Base-by-base conservation (phyloP, 2,329 filamentous ascomycete genomes). In the Thermomyces lanuginosus region DNA sequence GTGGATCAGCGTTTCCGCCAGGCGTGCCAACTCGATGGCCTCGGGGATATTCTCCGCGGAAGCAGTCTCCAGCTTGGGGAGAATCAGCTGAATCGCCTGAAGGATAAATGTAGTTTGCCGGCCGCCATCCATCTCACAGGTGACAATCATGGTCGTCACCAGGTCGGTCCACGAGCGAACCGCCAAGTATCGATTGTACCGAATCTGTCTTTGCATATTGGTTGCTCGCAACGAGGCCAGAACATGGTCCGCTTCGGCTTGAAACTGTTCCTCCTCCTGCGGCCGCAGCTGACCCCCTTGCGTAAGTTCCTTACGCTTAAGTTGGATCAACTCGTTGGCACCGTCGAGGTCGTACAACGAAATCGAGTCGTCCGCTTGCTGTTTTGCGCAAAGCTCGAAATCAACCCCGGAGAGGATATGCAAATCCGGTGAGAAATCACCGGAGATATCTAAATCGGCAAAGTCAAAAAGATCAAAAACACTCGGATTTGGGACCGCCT, bases 401-500 rank as follows among this genome's bases (percentile, higher is more conserved):
- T 84, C 72, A 13, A 91, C 49, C 21, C 73, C 72, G 10, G 58
- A 56, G 34, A 84, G 75, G 34, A 68, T 68, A 21, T 60, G 54
- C 11, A 78, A 56, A 4, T 60, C 48, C 2, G 72, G 70, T 2
- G 66, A 50, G 2, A 64, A 45, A 22, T 55, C 42, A 8, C 51
- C 44, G 1, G 56, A 51, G 20, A 73, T 60, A 24, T 69, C 63
- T 7, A 76, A 51, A 34, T 79, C 73, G 47, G 89, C 67, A 43
- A 95, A 95, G 53, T 98, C 89, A 42, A 92, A 89, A 12, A 95
- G 64, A 37, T 93, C 83, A 43, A 95, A 92, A 5, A 95, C 67
- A 3, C 78, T 83, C 1, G 76, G 66, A 31, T 82, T 77, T 15
- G 62, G 57, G 19, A 77, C 59, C 4, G 71, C 60, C 28, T 79